Evolutionary conservation across 2,329 filamentous ascomycete genomes (phyloP).

Genomic region (Neonectria magnoliae): DNA sequence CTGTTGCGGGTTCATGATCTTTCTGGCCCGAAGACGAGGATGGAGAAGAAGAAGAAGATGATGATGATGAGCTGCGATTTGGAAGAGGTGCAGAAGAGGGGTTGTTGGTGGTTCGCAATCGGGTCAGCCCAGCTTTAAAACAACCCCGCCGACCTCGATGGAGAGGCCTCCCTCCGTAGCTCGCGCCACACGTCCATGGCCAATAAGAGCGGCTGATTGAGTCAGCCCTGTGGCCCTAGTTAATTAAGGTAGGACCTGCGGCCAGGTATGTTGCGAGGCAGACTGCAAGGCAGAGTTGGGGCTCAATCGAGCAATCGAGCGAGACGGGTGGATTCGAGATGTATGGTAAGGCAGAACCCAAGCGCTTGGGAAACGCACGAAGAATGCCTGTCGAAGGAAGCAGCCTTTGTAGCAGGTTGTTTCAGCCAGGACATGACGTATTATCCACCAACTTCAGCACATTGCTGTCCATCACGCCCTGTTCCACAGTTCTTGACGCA

Average conservation of each 20-base stretch:
- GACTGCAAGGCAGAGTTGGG: not conserved
- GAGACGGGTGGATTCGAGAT: not conserved
- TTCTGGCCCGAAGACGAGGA: not conserved
- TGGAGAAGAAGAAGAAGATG: not conserved
- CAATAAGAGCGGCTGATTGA: not conserved
- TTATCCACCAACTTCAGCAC: not conserved
- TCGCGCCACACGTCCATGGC: not conserved
- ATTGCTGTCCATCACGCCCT: no score
- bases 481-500: not conserved
- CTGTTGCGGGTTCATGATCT: conserved; percentile 29
- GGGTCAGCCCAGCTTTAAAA: not conserved
- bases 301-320: not conserved
- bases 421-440: no score
- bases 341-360: not conserved
- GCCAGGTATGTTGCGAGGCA: not conserved
- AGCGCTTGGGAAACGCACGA: not conserved
- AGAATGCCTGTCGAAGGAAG: not conserved
- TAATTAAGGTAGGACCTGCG: not conserved
- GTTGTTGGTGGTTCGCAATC: not conserved
- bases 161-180: not conserved
- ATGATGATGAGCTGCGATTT: not conserved
- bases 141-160: not conserved
- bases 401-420: not conserved
- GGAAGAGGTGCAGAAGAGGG: not conserved
- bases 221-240: not conserved